phyloP scores from a whole-genome alignment of 176 grass and related monocot genomes.

The Aegilops bicornis region DNA sequence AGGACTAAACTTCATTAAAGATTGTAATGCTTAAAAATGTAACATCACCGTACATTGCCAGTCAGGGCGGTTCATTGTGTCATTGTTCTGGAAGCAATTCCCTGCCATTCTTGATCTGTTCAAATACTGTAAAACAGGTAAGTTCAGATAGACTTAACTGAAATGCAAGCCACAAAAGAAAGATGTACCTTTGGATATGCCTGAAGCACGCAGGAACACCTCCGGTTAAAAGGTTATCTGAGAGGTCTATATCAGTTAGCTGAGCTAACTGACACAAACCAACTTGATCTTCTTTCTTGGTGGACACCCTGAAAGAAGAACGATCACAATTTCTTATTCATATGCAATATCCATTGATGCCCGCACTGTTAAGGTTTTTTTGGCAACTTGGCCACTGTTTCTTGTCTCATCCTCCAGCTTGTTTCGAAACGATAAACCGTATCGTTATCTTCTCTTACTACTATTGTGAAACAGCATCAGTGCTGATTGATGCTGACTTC shows the following conservation, averaged over 20 bases:
- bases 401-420: constrained; percentile 17
- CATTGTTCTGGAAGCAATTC: constrained; percentile 72
- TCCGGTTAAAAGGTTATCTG: constrained; percentile 78
- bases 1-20: not conserved
- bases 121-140: constrained; percentile 60
- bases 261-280: constrained; percentile 69
- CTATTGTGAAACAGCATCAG: not conserved
- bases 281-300: constrained; percentile 35
- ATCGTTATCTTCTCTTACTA: not conserved
- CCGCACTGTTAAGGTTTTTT: not conserved
- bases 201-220: constrained; percentile 66
- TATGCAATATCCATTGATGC: not conserved
- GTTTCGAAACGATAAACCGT: constrained; percentile 8
- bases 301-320: constrained; percentile 37
- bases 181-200: constrained; percentile 65
- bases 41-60: constrained; percentile 64
- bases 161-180: constrained; percentile 22
- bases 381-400: constrained; percentile 11
- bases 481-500: constrained; percentile 27
- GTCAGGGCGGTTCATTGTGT: constrained; percentile 45
- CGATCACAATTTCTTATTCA: not conserved
- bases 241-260: constrained; percentile 66
- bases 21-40: not conserved
- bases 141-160: constrained; percentile 42
- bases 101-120: constrained; percentile 76